phyloP scores from a whole-genome alignment of 805 yeast species.

The Starmerella potacharoeniae region DNA sequence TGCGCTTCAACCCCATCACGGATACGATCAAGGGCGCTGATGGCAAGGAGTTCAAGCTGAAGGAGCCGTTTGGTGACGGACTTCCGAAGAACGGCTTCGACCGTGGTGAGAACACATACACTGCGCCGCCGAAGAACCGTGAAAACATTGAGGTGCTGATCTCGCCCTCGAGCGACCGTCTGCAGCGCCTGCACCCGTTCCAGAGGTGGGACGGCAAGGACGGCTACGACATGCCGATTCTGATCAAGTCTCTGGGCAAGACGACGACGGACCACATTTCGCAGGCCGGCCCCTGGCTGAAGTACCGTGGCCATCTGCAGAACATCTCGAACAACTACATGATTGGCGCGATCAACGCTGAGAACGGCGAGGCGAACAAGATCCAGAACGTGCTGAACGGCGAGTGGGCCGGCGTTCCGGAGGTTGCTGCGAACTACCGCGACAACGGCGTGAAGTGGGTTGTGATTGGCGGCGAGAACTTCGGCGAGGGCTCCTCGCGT shows the following conservation, averaged over 20 bases:
- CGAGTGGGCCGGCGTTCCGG: constrained; percentile 90
- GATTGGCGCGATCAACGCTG: constrained; percentile 98
- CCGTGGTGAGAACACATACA: constrained; percentile 88
- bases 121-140: constrained; percentile 92
- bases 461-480: constrained; percentile 96
- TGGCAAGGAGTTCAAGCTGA: constrained; percentile 81
- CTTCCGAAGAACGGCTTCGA: constrained; percentile 85
- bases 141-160: constrained; percentile 59
- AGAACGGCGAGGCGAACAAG: constrained; percentile 86
- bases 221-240: constrained; percentile 75
- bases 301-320: constrained; percentile 98
- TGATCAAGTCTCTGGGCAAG: constrained; percentile 93
- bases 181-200: constrained; percentile 89
- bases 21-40: constrained; percentile 78
- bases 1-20: constrained; percentile 90
- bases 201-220: constrained; percentile 95
- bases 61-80: constrained; percentile 82
- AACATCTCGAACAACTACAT: constrained; percentile 97
- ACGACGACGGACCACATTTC: constrained; percentile 99
- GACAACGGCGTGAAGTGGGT: constrained; percentile 90
- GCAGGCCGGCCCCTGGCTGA: constrained; percentile 99
- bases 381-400: constrained; percentile 87
- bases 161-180: constrained; percentile 87
- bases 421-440: constrained; percentile 90
- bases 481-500: constrained; percentile 99